Conservation (phyloP, 192 early-diverging fungal genomes). For the Gorgonomyces haynaldii region DNA sequence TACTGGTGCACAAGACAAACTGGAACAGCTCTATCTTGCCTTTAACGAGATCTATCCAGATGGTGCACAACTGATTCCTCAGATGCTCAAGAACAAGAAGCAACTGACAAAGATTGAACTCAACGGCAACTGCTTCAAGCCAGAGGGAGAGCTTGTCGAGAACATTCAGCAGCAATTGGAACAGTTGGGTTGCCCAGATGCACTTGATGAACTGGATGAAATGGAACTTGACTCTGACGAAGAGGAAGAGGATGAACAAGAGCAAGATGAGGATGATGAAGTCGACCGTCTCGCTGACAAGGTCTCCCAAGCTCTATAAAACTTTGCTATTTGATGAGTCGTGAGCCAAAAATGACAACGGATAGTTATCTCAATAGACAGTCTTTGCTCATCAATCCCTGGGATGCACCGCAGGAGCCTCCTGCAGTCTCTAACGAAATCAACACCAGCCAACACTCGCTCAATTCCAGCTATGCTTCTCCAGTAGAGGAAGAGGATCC, state of each 20-base stretch:
- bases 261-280: constrained; percentile 21
- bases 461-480: too few relatives aligned
- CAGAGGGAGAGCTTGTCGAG: constrained; percentile 68
- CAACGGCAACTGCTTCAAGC: constrained; percentile 85
- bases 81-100: constrained; percentile 52
- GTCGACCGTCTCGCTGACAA: constrained; percentile 10
- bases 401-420: too few relatives aligned
- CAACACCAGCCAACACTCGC: too few relatives aligned
- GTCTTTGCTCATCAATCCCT: too few relatives aligned
- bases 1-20: constrained; percentile 34
- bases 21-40: constrained; percentile 55
- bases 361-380: too few relatives aligned
- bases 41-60: constrained; percentile 84
- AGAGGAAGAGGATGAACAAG: constrained; percentile 48
- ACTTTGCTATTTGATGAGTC: too few relatives aligned
- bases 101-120: constrained; percentile 59
- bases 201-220: constrained; percentile 86
- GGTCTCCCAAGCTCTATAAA: too few relatives aligned
- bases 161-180: constrained; percentile 57
- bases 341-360: too few relatives aligned
- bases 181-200: constrained; percentile 60
- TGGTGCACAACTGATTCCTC: constrained; percentile 54
- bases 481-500: too few relatives aligned
- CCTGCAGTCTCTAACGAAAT: too few relatives aligned
- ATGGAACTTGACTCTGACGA: constrained; percentile 73